Evolutionary conservation across 2,329 filamentous ascomycete genomes (phyloP), one percentile per base, ranked within the genome.

Genomic region (Verticillium tricorpus): DNA sequence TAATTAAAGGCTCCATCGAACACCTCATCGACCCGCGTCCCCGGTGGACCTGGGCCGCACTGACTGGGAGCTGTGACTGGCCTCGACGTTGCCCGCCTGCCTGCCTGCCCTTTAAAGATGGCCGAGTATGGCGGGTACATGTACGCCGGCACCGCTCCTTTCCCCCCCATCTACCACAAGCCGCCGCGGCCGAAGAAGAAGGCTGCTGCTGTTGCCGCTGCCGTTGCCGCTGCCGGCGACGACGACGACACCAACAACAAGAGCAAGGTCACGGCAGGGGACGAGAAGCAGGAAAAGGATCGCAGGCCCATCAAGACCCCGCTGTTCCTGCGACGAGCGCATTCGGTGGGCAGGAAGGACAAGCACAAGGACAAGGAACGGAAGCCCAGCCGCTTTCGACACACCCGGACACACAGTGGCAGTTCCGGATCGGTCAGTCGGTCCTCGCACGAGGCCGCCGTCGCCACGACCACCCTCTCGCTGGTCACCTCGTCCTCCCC

Each of bases 401-500:
- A 50, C 45, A 31, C 68, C 32, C 63, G 72, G 40, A 72, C 71
- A 6, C 73, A 71, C 58, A 74, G 71, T 63, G 69, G 69, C 56
- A 73, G 72, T 63, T 68, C 45, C 45, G 45, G 45, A 50, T 50
- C 66, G 22, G 61, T 62, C 22, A 68, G 66, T 35, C 64, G 64
- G 34, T 68, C 66, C 19, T 69, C 69, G 19, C 62, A 69, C 63
- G 65, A 70, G 59, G 32, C 50, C 17, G 55, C 32, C 57, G 59
- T 58, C 40, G 37, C 61, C 40, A 59, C 56, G 31, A 40, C 39
- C 9, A 14, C 45, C n/a, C 19, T 50, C n/a, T 50, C 45, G 19
- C 45, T 50, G 7, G 45, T 50, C n/a, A 50, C 45, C 45, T 50
- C 45, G n/a, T 50, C 19, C 7, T 50, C 45, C 17, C 45, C 45